These are phyloP conservation scores for Copromyces sp. DNA, from an alignment of 495 filamentous ascomycete genomes.

Conservation along the genomic window DNA sequence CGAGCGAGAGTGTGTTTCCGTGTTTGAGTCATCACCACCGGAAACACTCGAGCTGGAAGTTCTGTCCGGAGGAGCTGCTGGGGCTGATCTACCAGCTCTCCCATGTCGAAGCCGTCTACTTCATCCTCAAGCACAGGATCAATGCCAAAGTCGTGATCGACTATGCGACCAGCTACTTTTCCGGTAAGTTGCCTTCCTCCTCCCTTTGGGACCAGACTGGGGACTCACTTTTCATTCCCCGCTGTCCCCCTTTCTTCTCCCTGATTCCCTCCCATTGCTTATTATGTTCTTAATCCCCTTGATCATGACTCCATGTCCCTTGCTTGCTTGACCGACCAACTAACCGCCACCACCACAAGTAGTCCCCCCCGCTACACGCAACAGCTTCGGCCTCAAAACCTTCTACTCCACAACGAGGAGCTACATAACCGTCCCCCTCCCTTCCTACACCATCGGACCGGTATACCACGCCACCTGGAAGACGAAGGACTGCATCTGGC, in stretches of 20 bases:
- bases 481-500: background rate
- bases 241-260: too few relatives aligned
- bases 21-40: background rate
- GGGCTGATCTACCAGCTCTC: slow-evolving; percentile 14
- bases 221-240: too few relatives aligned
- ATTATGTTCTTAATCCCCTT: too few relatives aligned
- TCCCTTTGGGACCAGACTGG: too few relatives aligned
- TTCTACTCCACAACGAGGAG: background rate
- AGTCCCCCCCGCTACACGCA: background rate
- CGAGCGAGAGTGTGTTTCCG: background rate
- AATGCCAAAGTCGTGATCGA: background rate
- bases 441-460: background rate
- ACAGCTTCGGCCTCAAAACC: background rate
- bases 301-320: too few relatives aligned
- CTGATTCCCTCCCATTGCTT: background rate
- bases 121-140: slow-evolving; percentile 3
- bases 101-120: slow-evolving; percentile 13
- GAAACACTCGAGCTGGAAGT: background rate
- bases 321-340: background rate
- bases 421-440: background rate
- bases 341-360: background rate
- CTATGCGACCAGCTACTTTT: background rate
- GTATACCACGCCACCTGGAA: background rate
- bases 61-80: slow-evolving; percentile 8
- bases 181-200: background rate